phyloP scores from a whole-genome alignment of 1,139 yeast genomes.

The Pichia sp. region DNA sequence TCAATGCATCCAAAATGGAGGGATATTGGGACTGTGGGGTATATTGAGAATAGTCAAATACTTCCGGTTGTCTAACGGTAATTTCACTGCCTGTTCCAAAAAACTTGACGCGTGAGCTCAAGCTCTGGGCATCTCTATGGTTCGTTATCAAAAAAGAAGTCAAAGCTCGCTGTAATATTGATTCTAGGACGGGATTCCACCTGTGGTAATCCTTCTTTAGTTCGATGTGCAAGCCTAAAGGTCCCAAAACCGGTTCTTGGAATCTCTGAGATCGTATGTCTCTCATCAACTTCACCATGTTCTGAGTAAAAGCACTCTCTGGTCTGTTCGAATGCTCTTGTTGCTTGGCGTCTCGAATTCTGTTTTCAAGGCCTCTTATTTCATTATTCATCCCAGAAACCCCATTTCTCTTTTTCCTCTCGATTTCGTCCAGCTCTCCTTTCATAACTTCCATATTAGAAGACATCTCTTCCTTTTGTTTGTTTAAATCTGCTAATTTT shows the following conservation, averaged over 20 bases:
- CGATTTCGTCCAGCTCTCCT: slow-evolving; percentile 26
- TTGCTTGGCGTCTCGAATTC: slow-evolving; percentile 13
- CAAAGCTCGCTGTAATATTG: slow-evolving; percentile 43
- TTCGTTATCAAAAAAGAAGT: slow-evolving; percentile 66
- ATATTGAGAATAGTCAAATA: slow-evolving; percentile 43
- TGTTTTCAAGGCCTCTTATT: slow-evolving; percentile 38
- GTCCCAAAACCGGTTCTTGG: slow-evolving; percentile 48
- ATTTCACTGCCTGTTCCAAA: slow-evolving; percentile 38
- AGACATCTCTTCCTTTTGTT: slow-evolving; percentile 9
- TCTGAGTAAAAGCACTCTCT: slow-evolving; percentile 19
- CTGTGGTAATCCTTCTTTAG: slow-evolving; percentile 51
- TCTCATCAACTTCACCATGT: slow-evolving; percentile 27
- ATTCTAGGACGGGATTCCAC: slow-evolving; percentile 64
- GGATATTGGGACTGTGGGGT: slow-evolving; percentile 36
- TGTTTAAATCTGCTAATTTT: slow-evolving; percentile 17
- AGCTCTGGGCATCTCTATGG: slow-evolving; percentile 52
- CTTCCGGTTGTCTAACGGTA: slow-evolving; percentile 52
- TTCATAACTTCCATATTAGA: slow-evolving; percentile 12
- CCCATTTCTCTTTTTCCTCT: slow-evolving; percentile 25
- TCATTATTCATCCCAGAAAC: slow-evolving; percentile 38
- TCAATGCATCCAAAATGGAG: slow-evolving; percentile 58
- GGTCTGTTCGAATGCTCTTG: slow-evolving; percentile 18
- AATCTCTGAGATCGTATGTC: slow-evolving; percentile 37
- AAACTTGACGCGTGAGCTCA: slow-evolving; percentile 43
- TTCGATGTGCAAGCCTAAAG: slow-evolving; percentile 62